Percentiles rank a stretch among this genome's conserved stretches.
Conservation (phyloP, 768 basidiomycete genomes). For the Rhodocollybia butyracea region DNA sequence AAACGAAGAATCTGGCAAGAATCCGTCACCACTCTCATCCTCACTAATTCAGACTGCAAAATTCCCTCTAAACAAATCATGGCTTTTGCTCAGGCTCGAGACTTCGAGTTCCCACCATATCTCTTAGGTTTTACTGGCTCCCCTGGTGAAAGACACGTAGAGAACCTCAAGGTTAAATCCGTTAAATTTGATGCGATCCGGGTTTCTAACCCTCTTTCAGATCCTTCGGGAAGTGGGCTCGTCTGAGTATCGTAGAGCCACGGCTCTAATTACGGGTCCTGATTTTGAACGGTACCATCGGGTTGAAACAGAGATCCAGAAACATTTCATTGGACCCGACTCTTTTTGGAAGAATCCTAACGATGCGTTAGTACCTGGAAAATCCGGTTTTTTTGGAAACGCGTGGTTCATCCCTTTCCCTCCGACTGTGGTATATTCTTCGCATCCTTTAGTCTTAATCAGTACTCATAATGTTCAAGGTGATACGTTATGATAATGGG, state of each 20-base stretch:
- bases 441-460: too few relatives aligned
- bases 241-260: slow-evolving; percentile 49
- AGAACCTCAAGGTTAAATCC: slow-evolving; percentile 65
- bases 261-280: slow-evolving; percentile 42
- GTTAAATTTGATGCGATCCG: not conserved
- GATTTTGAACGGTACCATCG: slow-evolving; percentile 42
- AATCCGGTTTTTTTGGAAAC: slow-evolving; percentile 63
- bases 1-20: slow-evolving; percentile 81
- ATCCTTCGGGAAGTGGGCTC: slow-evolving; percentile 72
- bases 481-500: slow-evolving; percentile 68
- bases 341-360: slow-evolving; percentile 57
- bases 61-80: slow-evolving; percentile 60
- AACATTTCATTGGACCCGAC: slow-evolving; percentile 65
- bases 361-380: slow-evolving; percentile 24
- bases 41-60: slow-evolving; percentile 53
- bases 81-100: slow-evolving; percentile 53
- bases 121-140: slow-evolving; percentile 60
- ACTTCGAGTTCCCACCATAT: slow-evolving; percentile 65
- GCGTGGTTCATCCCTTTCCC: slow-evolving; percentile 83
- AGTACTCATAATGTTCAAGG: slow-evolving; percentile 25
- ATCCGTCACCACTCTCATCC: slow-evolving; percentile 60
- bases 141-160: slow-evolving; percentile 69
- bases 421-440: slow-evolving; percentile 60
- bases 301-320: slow-evolving; percentile 52
- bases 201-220: slow-evolving; percentile 28